A percentile compares a stretch with the other conserved stretches of the same genome.
Evolutionary conservation across 352 stramenopile species (phyloP).

Genomic region (Aphanomyces euteiches): DNA sequence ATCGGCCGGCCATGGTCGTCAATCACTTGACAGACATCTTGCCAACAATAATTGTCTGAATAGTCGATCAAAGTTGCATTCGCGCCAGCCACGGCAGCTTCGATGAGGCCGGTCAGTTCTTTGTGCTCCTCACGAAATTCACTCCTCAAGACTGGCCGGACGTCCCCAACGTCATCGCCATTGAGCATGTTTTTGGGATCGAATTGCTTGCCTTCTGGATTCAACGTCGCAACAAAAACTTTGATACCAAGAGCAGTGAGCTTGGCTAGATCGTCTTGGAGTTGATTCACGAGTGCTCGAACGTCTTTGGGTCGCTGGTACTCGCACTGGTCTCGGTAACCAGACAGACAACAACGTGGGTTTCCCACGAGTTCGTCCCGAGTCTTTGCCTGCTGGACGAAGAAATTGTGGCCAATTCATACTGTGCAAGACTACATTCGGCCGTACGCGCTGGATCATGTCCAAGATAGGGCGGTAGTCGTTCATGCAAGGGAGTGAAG

Average conservation of each 20-base stretch:
- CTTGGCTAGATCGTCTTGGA: constrained; percentile 8
- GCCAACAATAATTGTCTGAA: constrained; percentile 28
- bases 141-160: constrained; percentile 3
- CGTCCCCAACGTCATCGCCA: not conserved
- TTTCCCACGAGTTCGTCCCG: not conserved
- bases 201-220: constrained; percentile 26
- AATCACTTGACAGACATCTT: constrained; percentile 30
- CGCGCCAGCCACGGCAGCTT: not conserved
- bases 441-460: constrained; percentile 11
- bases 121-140: constrained; percentile 7
- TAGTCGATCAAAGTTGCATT: constrained; percentile 29
- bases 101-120: not conserved
- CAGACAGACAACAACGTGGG: constrained; percentile 7
- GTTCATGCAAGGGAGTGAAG: constrained; percentile 1
- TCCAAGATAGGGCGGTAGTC: not conserved
- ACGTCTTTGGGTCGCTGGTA: constrained; percentile 23
- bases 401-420: constrained; percentile 25
- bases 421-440: constrained; percentile 24
- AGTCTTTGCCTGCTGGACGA: not conserved
- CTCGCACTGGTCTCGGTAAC: constrained; percentile 11
- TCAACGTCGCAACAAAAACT: constrained; percentile 28
- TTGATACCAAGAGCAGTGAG: constrained; percentile 14
- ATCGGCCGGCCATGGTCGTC: constrained; percentile 20
- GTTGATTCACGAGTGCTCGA: not conserved
- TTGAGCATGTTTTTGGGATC: constrained; percentile 26